Percentiles rank a stretch among this genome's conserved stretches.
Conservation (phyloP, 1,284 basidiomycete species). For the Caloboletus inedulis region DNA sequence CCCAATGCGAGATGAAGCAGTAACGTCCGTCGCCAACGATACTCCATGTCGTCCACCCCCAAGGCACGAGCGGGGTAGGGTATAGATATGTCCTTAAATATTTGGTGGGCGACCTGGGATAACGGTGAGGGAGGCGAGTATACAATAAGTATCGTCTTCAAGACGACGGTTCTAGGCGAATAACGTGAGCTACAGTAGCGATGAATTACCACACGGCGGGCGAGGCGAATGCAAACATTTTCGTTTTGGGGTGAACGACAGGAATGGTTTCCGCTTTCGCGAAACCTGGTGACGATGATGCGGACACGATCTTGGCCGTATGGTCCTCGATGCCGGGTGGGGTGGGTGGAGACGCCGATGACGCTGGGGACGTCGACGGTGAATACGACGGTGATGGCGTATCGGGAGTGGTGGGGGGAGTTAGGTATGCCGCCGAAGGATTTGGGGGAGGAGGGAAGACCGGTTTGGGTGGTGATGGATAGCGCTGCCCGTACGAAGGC, state of each 20-base stretch:
- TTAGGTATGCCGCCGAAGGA: slow-evolving; percentile 23
- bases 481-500: slow-evolving; percentile 48
- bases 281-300: slow-evolving; percentile 38
- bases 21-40: slow-evolving; percentile 15
- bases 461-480: slow-evolving; percentile 40
- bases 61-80: slow-evolving; percentile 17
- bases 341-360: slow-evolving; percentile 53
- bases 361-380: slow-evolving; percentile 50
- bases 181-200: slow-evolving; percentile 21
- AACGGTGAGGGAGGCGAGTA: slow-evolving; percentile 15
- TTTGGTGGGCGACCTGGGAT: slow-evolving; percentile 11
- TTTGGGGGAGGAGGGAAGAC: slow-evolving; percentile 22
- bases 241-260: slow-evolving; percentile 34
- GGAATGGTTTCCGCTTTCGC: slow-evolving; percentile 31
- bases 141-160: slow-evolving; percentile 32
- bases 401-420: slow-evolving; percentile 42
- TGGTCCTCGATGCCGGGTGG: slow-evolving; percentile 47
- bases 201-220: slow-evolving; percentile 45
- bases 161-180: slow-evolving; percentile 32
- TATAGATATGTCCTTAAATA: slow-evolving; percentile 39
- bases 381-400: slow-evolving; percentile 50
- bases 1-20: slow-evolving; percentile 36
- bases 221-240: slow-evolving; percentile 49
- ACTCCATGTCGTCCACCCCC: slow-evolving; percentile 27
- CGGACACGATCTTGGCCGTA: slow-evolving; percentile 44